Base-by-base conservation (phyloP, 805 yeast species). In the Starmera caribaea region DNA sequence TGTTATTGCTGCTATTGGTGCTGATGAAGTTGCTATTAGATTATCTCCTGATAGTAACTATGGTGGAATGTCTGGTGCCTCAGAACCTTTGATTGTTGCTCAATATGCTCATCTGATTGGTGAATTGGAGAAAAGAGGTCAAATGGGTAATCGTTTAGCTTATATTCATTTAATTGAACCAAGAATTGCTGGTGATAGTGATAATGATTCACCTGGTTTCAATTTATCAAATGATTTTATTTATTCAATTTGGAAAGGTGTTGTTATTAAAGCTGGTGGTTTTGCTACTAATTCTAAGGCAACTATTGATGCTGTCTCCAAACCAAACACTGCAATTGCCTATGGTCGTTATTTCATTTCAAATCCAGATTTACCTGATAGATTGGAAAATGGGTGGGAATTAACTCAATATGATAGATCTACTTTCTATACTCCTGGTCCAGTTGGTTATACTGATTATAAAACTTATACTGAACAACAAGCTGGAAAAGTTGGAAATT, bases 1-100 rank as follows among this genome's bases (percentile, higher is more conserved):
- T 33, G 43, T 75, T 43, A 70, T 64, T 27, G 81, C 81, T 55
- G 79, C 79, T 8, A 46, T 72, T 40, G 63, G 65, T 21, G 79
- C 76, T 36, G 67, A 74, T 60, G 71, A 74, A 57, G 45, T 65
- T 29, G 73, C 55, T 1, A 42, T 66, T 31, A 50, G 71, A 17
- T 38, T 67, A 26, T 59, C 67, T 9, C 71, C 67, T 10, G 68
- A 57, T 57, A 50, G 54, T 8, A 40, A 34, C 3, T 50, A 53
- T 31, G 60, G 59, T 14, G 60, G 48, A 12, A 49, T 54, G 48
- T 41, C 43, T 31, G 50, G 42, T 30, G 51, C 41, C 13, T n/a
- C 15, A 7, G 47, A 50, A 17, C 65, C 65, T 9, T 44, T 48
- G 10, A 59, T 57, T 8, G 45, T 58, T 27, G 61, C 72, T 14